A percentile compares a stretch with the other conserved stretches of the same genome.
Conservation (phyloP, 176 grass and related monocot species). For the Cocos nucifera region DNA sequence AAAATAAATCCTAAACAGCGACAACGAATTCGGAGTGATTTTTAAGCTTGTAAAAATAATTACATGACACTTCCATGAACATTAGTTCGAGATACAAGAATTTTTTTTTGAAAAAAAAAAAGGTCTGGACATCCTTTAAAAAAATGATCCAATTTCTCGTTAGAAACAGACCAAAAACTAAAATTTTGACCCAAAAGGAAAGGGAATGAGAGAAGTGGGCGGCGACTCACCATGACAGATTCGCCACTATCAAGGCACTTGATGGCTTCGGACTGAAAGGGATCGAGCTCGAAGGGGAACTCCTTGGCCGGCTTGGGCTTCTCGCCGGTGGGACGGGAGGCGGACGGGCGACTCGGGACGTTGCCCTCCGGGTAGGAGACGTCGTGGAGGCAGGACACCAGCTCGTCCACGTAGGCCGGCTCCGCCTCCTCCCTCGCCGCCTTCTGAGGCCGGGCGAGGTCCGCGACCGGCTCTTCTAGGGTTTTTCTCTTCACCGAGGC, state of each 20-base stretch:
- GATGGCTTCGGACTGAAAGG: slow-evolving; percentile 74
- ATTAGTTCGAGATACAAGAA: too few relatives aligned
- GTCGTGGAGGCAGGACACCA: slow-evolving; percentile 73
- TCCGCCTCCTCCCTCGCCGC: slow-evolving; percentile 1
- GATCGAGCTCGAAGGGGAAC: slow-evolving; percentile 81
- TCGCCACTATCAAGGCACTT: slow-evolving; percentile 37
- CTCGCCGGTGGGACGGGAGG: slow-evolving; percentile 1
- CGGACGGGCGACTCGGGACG: slow-evolving; percentile 12
- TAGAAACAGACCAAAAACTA: too few relatives aligned
- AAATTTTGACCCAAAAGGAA: too few relatives aligned
- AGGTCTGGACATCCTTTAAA: too few relatives aligned
- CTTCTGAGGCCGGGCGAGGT: slow-evolving; percentile 21
- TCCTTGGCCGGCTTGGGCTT: slow-evolving; percentile 43
- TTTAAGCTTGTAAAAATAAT: too few relatives aligned
- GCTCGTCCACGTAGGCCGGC: slow-evolving; percentile 16
- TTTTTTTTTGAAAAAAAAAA: too few relatives aligned
- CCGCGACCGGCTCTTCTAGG: slow-evolving; percentile 8
- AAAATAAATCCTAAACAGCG: too few relatives aligned
- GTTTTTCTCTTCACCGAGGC: slow-evolving; percentile 58
- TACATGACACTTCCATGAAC: too few relatives aligned
- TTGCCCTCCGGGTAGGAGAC: slow-evolving; percentile 79
- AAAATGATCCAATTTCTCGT: too few relatives aligned
- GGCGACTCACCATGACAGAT: slow-evolving; percentile 35
- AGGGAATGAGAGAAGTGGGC: background rate
- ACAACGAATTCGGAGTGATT: too few relatives aligned